A percentile compares a stretch with the other conserved stretches of the same genome.
These are phyloP conservation scores for Maudiozyma turicensis DNA, from an alignment of 805 yeast genomes.

Conservation along the genomic window DNA sequence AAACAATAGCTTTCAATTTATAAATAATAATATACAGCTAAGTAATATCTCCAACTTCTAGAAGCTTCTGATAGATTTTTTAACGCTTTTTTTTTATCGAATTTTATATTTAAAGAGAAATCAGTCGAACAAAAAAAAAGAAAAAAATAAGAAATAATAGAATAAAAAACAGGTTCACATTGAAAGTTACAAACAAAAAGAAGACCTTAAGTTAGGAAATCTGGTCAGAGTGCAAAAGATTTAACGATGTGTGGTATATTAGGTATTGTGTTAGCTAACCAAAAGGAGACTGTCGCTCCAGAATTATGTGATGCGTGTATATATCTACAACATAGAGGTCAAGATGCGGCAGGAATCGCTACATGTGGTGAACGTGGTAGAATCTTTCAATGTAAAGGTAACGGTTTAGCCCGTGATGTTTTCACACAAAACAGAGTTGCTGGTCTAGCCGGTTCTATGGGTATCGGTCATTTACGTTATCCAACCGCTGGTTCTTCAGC, in stretches of 20 bases:
- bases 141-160: too few relatives aligned
- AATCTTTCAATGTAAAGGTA: slow-evolving; percentile 94
- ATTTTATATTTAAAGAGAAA: too few relatives aligned
- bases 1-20: not conserved
- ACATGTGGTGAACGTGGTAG: slow-evolving; percentile 93
- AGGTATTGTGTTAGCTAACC: slow-evolving; percentile 78
- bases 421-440: slow-evolving; percentile 74
- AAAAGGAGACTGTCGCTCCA: slow-evolving; percentile 63
- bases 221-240: not conserved
- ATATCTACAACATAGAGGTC: slow-evolving; percentile 94
- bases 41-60: too few relatives aligned
- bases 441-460: slow-evolving; percentile 86
- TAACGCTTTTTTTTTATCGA: too few relatives aligned
- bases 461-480: slow-evolving; percentile 87
- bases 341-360: slow-evolving; percentile 98
- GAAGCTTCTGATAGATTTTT: too few relatives aligned
- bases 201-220: not conserved
- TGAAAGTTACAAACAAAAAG: too few relatives aligned
- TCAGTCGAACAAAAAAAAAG: too few relatives aligned
- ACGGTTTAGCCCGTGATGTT: slow-evolving; percentile 97
- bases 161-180: too few relatives aligned
- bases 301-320: slow-evolving; percentile 88
- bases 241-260: slow-evolving; percentile 83
- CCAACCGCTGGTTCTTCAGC: slow-evolving; percentile 97
- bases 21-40: too few relatives aligned